Evolutionary conservation across 2,329 filamentous ascomycete genomes (phyloP), one percentile per base, ranked within the genome.

Genomic region (Diaporthe ilicicola): DNA sequence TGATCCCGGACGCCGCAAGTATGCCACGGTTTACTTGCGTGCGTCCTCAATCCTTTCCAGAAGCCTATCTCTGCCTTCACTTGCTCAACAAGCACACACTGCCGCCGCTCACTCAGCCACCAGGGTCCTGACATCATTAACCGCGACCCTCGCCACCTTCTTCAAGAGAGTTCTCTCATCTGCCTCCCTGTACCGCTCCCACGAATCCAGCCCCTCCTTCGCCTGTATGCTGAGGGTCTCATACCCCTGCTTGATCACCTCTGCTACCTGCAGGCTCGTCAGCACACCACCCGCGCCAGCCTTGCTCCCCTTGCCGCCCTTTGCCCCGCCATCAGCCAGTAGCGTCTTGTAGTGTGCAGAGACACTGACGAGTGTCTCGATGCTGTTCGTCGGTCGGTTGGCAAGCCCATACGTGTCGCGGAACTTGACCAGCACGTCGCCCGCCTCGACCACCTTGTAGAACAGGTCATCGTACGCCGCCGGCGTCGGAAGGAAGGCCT

Each of bases 401-500:
- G 82, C 84, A 19, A 92, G 81, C 5, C 84, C 82, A 80, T 96
- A 98, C 12, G 89, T 91, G 73, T 94, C 90, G 50, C 94, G 90
- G 82, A 98, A 97, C 78, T 93, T 94, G 39, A 87, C 84, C 27
- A 98, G 87, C 15, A 94, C 88, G 61, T 97, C 94, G 13, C 95
- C 94, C 2, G 92, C 93, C 81, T 99, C 96, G 32, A 98, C 94
- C 2, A 98, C 89, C 82, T 99, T 99, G 88, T 99, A 99, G 83
- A 99, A 98, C 0, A 99, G 86, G 78, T 99, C 96, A 77, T 99
- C 96, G 81, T 98, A 98, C 1, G 94, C 91, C 22, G 93, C 89
- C 0, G 94, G 91, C 37, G 93, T 93, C 0, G 95, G 96, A 9
- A 99, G 87, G 81, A 99, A 98, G 2, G 93, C 91, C 79, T 98